These are phyloP conservation scores for Stevia rebaudiana DNA, from an alignment of 140 eudicot genomes.

Conservation along the genomic window DNA sequence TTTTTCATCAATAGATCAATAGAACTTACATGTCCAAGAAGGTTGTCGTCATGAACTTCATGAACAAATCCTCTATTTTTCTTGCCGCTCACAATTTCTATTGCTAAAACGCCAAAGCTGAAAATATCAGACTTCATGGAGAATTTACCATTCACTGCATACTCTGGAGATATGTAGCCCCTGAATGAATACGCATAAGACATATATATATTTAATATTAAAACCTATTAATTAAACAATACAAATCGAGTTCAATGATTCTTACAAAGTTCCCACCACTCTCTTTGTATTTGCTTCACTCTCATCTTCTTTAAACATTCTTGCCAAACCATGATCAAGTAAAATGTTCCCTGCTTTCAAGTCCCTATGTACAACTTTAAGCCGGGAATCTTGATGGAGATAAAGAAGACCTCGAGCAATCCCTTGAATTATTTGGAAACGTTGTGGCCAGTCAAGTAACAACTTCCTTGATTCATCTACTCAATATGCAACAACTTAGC, in stretches of 20 bases:
- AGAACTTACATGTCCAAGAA: conserved; percentile 13
- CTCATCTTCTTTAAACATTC: conserved; percentile 6
- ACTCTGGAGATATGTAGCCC: conserved; percentile 16
- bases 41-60: conserved; percentile 7
- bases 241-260: neutral
- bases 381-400: conserved; percentile 12
- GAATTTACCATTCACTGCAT: neutral
- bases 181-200: neutral
- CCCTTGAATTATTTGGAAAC: neutral
- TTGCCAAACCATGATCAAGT: conserved; percentile 12
- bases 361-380: conserved; percentile 12
- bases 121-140: neutral
- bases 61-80: conserved; percentile 9
- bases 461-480: neutral
- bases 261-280: conserved; percentile 15
- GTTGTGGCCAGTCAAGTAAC: neutral
- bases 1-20: neutral
- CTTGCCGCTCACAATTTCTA: conserved; percentile 8
- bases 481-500: neutral
- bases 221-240: neutral
- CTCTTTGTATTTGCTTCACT: conserved; percentile 8
- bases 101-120: conserved; percentile 3
- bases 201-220: neutral
- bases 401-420: conserved; percentile 12
- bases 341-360: conserved; percentile 7